These are phyloP conservation scores for Melastoma malabathricum DNA, from an alignment of 345 rosid genomes.

Conservation along the genomic window DNA sequence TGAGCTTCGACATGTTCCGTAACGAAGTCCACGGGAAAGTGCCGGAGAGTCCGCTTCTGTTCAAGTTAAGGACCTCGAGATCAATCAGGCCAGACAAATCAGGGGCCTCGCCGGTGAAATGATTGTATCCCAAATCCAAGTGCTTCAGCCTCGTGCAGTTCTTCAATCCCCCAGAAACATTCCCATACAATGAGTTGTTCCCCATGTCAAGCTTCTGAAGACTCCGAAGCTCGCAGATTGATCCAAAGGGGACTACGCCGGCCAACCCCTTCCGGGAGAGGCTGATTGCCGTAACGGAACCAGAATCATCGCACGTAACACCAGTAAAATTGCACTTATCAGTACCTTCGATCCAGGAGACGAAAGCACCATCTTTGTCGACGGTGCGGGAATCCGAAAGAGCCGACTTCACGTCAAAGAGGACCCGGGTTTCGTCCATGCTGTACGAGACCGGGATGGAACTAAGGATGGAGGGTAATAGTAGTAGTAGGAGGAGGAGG, in stretches of 20 bases:
- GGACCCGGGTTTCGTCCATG: conserved; percentile 24
- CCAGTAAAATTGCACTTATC: conserved; percentile 38
- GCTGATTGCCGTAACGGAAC: conserved; percentile 40
- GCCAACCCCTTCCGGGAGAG: conserved; percentile 29
- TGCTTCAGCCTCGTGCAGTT: conserved; percentile 35
- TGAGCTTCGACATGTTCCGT: conserved; percentile 28
- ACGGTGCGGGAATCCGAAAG: conserved; percentile 10
- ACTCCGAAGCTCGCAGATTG: conserved; percentile 35
- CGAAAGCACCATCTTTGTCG: conserved; percentile 23
- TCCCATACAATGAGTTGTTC: conserved; percentile 34
- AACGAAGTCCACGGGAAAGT: conserved; percentile 62
- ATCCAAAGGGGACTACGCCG: conserved; percentile 43
- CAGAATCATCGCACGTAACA: conserved; percentile 29
- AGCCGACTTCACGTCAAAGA: conserved; percentile 32
- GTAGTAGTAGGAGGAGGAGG: neutral
- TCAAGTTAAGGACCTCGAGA: conserved; percentile 39
- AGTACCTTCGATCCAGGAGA: conserved; percentile 31
- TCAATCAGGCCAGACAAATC: conserved; percentile 29
- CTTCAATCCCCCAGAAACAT: conserved; percentile 20
- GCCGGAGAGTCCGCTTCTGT: conserved; percentile 54
- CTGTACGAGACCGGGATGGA: too few species aligned
- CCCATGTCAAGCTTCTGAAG: conserved; percentile 42
- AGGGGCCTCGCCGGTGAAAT: conserved; percentile 51
- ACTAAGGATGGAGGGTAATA: too few species aligned
- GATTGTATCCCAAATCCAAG: conserved; percentile 47